Percentiles rank a stretch among this genome's conserved stretches.
Conservation (phyloP, 192 early-diverging fungal species). For the Backusella macrospora region DNA sequence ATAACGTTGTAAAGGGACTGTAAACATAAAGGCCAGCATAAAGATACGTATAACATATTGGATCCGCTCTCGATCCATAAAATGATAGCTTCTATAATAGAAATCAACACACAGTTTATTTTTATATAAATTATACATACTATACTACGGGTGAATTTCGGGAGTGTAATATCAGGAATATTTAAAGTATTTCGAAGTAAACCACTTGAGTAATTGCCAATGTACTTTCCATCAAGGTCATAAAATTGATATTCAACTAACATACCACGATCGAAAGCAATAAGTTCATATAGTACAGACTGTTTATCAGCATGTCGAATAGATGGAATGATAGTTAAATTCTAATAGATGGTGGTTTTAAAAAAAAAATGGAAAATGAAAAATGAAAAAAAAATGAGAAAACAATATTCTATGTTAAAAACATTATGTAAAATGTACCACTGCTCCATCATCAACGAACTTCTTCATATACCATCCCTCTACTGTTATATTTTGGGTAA, state of each 20-base stretch:
- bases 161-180: conserved; percentile 38
- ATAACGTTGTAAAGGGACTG: conserved; percentile 11
- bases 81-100: conserved; percentile 25
- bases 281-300: conserved; percentile 25
- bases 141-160: conserved; percentile 25
- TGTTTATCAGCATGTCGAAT: conserved; percentile 30
- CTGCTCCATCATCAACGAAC: conserved; percentile 36
- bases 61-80: conserved; percentile 36
- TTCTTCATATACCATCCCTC: conserved; percentile 35
- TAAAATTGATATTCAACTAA: conserved; percentile 35
- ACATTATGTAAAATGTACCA: conserved; percentile 17
- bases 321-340: conserved; percentile 35
- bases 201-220: conserved; percentile 31
- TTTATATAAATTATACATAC: conserved; percentile 19
- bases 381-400: background rate
- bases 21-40: conserved; percentile 42
- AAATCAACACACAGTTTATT: background rate
- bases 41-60: conserved; percentile 35
- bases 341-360: conserved; percentile 13
- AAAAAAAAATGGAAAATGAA: background rate
- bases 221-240: conserved; percentile 9
- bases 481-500: conserved; percentile 29
- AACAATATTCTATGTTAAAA: background rate
- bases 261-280: conserved; percentile 32
- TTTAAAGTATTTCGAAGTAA: conserved; percentile 22